Base-by-base conservation (phyloP, 1,139 yeast species). In the Magnusiomyces suaveolens region DNA sequence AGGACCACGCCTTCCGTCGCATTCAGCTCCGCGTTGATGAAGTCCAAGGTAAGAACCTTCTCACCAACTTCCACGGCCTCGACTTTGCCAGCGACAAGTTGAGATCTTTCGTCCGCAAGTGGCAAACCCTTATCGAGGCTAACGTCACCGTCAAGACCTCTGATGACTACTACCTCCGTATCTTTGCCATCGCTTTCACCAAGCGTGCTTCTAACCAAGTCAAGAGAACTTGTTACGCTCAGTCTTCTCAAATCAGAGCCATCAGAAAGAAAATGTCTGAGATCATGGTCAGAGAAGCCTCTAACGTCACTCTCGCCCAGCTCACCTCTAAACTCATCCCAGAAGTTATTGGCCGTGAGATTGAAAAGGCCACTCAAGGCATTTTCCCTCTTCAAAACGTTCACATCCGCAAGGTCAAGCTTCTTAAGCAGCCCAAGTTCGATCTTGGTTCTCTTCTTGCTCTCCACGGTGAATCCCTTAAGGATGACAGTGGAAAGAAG, bases 31-130 rank as follows among this genome's bases (percentile, higher is more conserved):
- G 95, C 77, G 89, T 86, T 68, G 95, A 87, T 69, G 95, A 87
- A 76, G 92, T 87, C 67, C 94, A 87, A 78, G 95, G 95, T 75
- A 84, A 85, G 81, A 84, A 85, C 82, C 79, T 86, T 72, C 80
- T 87, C 73, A 87, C 95, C 79, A 86, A 86, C 88, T 87, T 87
- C 88, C 94, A 87, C 82, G 95, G 95, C 71, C 76, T 86, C 77
- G 89, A 85, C 79, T 85, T 86, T 82, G 86, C 95, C 70, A 81
- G 89, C 64, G 95, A 87, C 80, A 87, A 86, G 81, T 78, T 86
- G 72, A 83, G 90, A 77, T 86, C 95, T 59, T 81, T 86, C 75
- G 95, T 87, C 61, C 85, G 95, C 81, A 87, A 87, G 77, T 87
- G 95, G 95, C 95, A 87, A 78, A 81, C 94, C 65, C 79, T 87